phyloP scores from a whole-genome alignment of 257 asterid species.

The Solanum gracilifrons region DNA sequence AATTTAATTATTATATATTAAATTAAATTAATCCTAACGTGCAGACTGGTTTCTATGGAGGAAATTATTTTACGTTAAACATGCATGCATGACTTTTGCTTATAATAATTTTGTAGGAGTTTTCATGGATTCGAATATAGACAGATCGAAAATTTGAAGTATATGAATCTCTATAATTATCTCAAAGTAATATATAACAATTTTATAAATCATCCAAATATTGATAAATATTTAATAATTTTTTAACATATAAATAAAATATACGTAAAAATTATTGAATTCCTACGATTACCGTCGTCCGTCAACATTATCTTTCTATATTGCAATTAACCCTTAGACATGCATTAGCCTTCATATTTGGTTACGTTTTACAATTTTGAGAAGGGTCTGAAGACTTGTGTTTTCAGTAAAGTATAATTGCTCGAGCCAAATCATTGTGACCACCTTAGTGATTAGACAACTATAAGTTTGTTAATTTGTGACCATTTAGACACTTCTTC shows the following conservation, averaged over 20 bases:
- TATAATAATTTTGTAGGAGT: not conserved
- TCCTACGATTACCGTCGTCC: no score
- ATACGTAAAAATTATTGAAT: not conserved
- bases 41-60: not conserved
- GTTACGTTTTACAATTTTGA: not conserved
- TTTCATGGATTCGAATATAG: not conserved
- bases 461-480: not conserved
- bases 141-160: not conserved
- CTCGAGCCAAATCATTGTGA: not conserved
- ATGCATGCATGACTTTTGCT: not conserved
- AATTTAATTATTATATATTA: not conserved
- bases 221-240: no score
- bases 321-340: no score
- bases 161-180: no score
- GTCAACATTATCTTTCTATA: no score
- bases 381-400: not conserved
- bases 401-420: no score
- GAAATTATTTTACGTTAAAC: not conserved
- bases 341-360: no score
- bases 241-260: not conserved
- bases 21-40: not conserved
- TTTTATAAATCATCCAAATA: no score
- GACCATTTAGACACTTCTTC: not conserved
- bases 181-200: no score
- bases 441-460: not conserved